These are phyloP conservation scores for Fusarium denticulatum DNA, from an alignment of 2,329 filamentous ascomycete species.

Conservation along the genomic window DNA sequence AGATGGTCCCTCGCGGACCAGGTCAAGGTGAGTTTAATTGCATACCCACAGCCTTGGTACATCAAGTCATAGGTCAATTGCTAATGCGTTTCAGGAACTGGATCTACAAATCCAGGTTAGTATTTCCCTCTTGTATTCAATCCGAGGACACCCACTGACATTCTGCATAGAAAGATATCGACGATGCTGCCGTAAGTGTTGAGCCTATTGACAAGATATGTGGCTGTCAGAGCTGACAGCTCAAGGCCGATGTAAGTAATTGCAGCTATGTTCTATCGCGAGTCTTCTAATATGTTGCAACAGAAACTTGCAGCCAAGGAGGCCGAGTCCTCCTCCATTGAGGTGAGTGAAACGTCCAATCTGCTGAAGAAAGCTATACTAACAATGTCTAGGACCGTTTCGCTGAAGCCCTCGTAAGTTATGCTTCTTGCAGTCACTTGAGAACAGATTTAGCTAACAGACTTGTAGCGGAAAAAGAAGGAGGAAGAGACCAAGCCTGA, in stretches of 20 bases:
- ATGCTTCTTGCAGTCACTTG: too few species aligned
- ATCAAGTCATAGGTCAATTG: accelerated
- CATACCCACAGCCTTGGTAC: not conserved
- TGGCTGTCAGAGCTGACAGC: not conserved
- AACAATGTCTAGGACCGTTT: not conserved
- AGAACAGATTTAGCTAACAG: not conserved
- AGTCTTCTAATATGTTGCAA: not conserved
- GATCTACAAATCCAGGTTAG: accelerated
- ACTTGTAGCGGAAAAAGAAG: not conserved
- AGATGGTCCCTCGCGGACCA: accelerated
- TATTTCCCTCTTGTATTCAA: not conserved
- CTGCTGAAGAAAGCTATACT: too few species aligned
- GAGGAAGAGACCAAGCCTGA: not conserved
- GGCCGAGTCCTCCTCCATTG: not conserved
- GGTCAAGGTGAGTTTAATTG: too few species aligned
- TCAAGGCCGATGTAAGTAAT: accelerated
- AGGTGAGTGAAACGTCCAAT: too few species aligned
- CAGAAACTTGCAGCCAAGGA: not conserved
- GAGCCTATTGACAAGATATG: too few species aligned
- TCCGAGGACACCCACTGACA: not conserved
- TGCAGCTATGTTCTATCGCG: not conserved
- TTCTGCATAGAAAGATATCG: accelerated
- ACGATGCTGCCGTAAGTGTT: not conserved
- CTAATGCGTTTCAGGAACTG: not conserved
- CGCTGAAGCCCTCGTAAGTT: not conserved